phyloP scores from a whole-genome alignment of 2,329 filamentous ascomycete species.

The Aspergillus amoenus region DNA sequence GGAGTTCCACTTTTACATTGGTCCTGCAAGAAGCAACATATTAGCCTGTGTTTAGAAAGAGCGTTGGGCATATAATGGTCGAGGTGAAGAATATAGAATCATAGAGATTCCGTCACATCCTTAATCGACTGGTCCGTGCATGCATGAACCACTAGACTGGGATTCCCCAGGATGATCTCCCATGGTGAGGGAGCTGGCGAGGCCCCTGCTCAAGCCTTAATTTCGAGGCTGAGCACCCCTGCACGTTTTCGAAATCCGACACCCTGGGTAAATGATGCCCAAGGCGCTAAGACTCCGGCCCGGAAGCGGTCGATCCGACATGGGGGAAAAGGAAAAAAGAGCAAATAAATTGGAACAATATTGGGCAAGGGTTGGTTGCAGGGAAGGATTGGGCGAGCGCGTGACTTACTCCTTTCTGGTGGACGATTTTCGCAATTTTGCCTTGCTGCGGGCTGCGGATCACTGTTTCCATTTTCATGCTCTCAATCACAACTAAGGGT shows the following conservation, averaged over 20 bases:
- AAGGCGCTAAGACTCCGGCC: neutral
- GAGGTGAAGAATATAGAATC: neutral
- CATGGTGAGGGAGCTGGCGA: neutral
- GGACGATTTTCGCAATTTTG: conserved; percentile 69
- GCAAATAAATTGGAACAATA: conserved; percentile 9
- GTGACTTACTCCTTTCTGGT: conserved; percentile 68
- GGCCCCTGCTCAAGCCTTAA: too few species aligned
- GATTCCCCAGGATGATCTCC: too few species aligned
- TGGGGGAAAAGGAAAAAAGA: neutral
- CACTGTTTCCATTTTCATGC: conserved; percentile 88
- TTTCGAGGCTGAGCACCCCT: too few species aligned
- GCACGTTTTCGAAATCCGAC: neutral
- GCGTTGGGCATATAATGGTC: neutral
- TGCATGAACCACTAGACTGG: neutral
- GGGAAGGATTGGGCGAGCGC: conserved; percentile 4
- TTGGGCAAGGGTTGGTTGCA: neutral
- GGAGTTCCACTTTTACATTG: conserved; percentile 77
- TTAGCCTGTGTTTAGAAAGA: conserved; percentile 19
- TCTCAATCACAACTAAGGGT: conserved; percentile 84
- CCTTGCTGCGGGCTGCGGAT: conserved; percentile 75
- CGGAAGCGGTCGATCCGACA: neutral
- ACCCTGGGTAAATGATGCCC: neutral
- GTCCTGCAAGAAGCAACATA: conserved; percentile 51
- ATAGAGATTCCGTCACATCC: neutral
- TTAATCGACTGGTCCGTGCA: neutral